A percentile compares a stretch with the other conserved stretches of the same genome.
phyloP scores from a whole-genome alignment of 345 rosid genomes.

The Syzygium aromaticum region DNA sequence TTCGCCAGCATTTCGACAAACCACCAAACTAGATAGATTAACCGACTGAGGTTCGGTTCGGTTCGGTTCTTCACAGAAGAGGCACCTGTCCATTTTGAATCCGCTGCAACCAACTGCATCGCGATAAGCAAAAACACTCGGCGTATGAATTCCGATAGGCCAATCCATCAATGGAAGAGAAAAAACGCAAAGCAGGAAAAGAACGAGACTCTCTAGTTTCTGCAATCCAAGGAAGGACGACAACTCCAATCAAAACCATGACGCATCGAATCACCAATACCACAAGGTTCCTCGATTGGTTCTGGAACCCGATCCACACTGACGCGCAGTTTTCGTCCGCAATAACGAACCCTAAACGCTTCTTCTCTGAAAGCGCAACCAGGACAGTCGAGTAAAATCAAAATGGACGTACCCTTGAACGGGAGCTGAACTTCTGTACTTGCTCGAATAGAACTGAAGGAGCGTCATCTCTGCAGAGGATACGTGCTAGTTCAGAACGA shows the following conservation, averaged over 20 bases:
- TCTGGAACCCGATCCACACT: not conserved
- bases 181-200: not conserved
- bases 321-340: not conserved
- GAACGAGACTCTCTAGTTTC: not conserved
- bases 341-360: not conserved
- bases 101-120: slow-evolving; percentile 78
- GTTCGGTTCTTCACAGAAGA: not conserved
- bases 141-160: not conserved
- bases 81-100: slow-evolving; percentile 75
- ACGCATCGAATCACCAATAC: not conserved
- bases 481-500: not conserved
- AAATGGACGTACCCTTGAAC: slow-evolving; percentile 47
- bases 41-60: not conserved
- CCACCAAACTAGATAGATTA: not conserved
- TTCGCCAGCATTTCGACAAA: not conserved
- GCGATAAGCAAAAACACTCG: not conserved
- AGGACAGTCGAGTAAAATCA: not conserved
- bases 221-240: not conserved
- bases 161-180: not conserved
- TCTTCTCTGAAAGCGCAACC: not conserved
- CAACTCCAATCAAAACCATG: not conserved
- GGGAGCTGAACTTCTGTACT: slow-evolving; percentile 71
- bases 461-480: slow-evolving; percentile 25
- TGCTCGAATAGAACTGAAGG: slow-evolving; percentile 55
- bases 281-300: not conserved